Percentiles rank a stretch among this genome's conserved stretches.
Evolutionary conservation across 768 basidiomycete species (phyloP).

Genomic region (Tylopilus sp.): DNA sequence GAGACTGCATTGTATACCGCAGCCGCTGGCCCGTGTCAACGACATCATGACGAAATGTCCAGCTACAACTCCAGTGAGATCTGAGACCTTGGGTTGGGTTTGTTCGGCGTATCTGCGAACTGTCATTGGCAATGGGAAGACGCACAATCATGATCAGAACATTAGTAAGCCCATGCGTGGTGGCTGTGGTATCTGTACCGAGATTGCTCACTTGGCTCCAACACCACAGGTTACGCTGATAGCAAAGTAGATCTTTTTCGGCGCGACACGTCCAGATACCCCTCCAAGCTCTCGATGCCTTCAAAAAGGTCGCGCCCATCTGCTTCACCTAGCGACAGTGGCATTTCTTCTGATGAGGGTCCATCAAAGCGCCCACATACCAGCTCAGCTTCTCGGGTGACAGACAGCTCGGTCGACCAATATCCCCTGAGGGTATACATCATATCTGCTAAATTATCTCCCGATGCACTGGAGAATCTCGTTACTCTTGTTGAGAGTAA

Average conservation of each 20-base stretch:
- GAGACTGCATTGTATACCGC: neutral
- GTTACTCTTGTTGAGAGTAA: conserved; percentile 23
- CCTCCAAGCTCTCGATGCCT: conserved; percentile 4
- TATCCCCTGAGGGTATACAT: conserved; percentile 25
- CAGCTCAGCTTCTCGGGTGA: conserved; percentile 1
- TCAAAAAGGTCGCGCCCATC: conserved; percentile 11
- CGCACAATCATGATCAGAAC: too few relatives aligned
- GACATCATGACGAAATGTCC: neutral
- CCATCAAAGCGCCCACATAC: conserved; percentile 12
- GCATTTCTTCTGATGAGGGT: neutral
- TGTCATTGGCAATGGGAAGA: too few relatives aligned
- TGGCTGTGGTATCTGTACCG: too few relatives aligned
- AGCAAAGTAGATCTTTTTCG: neutral
- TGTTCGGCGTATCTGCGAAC: too few relatives aligned
- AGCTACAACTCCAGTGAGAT: too few relatives aligned
- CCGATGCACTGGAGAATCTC: conserved; percentile 22
- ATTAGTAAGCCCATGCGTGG: too few relatives aligned
- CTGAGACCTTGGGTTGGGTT: too few relatives aligned
- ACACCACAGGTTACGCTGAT: too few relatives aligned
- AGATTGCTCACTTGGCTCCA: too few relatives aligned
- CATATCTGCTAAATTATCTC: conserved; percentile 31
- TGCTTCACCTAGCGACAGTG: neutral
- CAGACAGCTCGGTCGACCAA: conserved; percentile 7
- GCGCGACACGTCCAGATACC: neutral
- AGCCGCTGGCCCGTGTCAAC: neutral